Evolutionary conservation across 2,329 filamentous ascomycete species (phyloP).

Genomic region (Ilyonectria mors-panacis): DNA sequence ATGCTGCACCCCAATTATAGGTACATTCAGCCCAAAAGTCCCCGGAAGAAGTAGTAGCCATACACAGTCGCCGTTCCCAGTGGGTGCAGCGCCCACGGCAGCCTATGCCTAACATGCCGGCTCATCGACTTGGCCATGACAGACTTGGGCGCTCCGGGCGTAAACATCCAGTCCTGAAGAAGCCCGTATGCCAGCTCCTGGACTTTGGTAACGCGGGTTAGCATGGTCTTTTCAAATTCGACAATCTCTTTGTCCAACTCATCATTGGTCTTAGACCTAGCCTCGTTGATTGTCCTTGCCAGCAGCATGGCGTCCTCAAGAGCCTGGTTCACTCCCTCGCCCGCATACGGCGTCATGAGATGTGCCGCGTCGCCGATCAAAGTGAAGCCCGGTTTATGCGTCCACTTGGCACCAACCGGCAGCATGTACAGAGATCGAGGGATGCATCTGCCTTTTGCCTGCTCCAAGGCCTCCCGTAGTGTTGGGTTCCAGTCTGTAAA

Average conservation of each 20-base stretch:
- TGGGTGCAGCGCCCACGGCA: conserved; percentile 51
- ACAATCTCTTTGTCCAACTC: conserved; percentile 53
- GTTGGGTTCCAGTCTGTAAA: conserved; percentile 59
- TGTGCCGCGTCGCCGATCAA: conserved; percentile 74
- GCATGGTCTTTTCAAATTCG: conserved; percentile 58
- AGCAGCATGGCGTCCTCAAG: conserved; percentile 69
- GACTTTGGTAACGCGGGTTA: conserved; percentile 54
- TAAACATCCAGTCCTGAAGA: conserved; percentile 64
- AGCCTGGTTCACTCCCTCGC: conserved; percentile 72
- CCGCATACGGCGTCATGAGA: conserved; percentile 70
- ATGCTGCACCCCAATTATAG: not conserved
- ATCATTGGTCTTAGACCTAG: conserved; percentile 40
- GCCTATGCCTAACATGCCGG: conserved; percentile 50
- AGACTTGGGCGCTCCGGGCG: conserved; percentile 59
- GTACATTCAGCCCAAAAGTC: conserved; percentile 21
- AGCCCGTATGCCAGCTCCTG: conserved; percentile 62
- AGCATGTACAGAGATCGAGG: conserved; percentile 67
- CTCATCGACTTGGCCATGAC: conserved; percentile 57
- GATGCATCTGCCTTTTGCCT: conserved; percentile 56
- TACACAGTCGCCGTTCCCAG: conserved; percentile 49
- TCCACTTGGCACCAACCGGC: conserved; percentile 65
- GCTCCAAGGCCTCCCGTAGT: conserved; percentile 59
- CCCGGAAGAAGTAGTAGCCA: conserved; percentile 47
- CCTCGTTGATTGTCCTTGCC: conserved; percentile 58
- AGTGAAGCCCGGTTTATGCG: conserved; percentile 63